Base-by-base conservation (phyloP, 2,329 filamentous ascomycete genomes). In the Aspergillus tubingensis region DNA sequence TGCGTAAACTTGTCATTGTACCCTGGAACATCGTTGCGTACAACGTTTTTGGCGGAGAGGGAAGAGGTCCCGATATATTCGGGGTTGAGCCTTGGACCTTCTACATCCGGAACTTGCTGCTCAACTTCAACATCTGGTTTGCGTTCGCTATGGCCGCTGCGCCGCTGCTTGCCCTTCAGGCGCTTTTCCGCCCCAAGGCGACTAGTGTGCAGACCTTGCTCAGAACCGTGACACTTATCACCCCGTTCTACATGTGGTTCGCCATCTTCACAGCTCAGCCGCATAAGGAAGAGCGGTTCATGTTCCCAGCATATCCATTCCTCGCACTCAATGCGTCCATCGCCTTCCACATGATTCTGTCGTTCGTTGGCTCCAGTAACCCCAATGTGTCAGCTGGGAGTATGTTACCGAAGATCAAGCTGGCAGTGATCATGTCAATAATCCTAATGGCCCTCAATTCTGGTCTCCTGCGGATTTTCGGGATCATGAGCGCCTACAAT, bases 101-200 rank as follows among this genome's bases (percentile, higher is more conserved):
- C 74, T 99, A 99, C 77, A 83, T 96, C 68, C 90, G 91, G 68
- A 99, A 99, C 70, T 80, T 99, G 47, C 80, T 89, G 15, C 83
- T 99, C 60, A 99, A 99, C 79, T 99, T 98, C 82, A 96, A 98
- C 73, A 77, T 96, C 50, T 98, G 93, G 92, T 93, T 97, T 68
- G 72, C 92, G 10, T 82, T 98, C 11, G 93, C 93, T 0, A 76
- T 96, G 50, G 73, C 86, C 5, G 86, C 90, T 1, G 79, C 92
- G 15, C 94, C 94, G 0, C 79, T 97, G 0, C 88, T 96, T 65
- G 67, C 91, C 0, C 66, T 92, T 0, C 91, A 96, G 68, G 89
- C 91, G 66, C 65, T 88, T 3, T 75, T 91, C 55, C 83, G 86
- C 7, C 79, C 83, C 2, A 87, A 86, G 43, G 77, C 82, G 10